Base-by-base conservation (phyloP, 768 basidiomycete species). In the Phaeolepiota aurea region DNA sequence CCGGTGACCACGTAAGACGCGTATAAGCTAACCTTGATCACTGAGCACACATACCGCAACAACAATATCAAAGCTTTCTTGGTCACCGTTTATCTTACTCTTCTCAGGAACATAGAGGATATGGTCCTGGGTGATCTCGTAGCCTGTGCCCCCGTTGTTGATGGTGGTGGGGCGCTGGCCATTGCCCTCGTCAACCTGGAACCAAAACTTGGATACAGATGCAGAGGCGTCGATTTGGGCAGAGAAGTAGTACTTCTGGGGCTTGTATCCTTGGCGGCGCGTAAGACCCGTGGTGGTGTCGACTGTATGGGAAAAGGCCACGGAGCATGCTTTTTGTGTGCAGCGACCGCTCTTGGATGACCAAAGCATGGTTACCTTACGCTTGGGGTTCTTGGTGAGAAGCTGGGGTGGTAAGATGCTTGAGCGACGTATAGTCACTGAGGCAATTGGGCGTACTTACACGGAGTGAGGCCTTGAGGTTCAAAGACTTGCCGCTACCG, bases 201-300 rank as follows among this genome's bases (percentile, higher is more conserved):
- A 74, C 69, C 69, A 72, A 51, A 72, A 72, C 22, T 64, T 66
- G 21, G 68, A 61, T 39, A 74, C 60, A n/a, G 70, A 71, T 5
- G 52, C 53, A 3, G 58, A 43, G 4, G 62, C 45, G 48, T 65
- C 51, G 42, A 72, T 58, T 2, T 64, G 64, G 3, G 66, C 66
- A n/a, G 66, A 50, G 44, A 69, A 71, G 40, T 65, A 54, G 53
- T 70, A 74, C 47, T 64, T 61, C 25, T 62, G 54, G 37, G 68
- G 65, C 42, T 44, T 59, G 37, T 55, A 57, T 3, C 64, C 65
- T 38, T 63, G 53, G 7, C 47, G 50, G 20, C 54, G 44, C 11
- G 67, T 57, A 12, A 69, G 50, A 11, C 66, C 63, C 20, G 68
- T 66, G 40, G 64, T 42, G 37, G 59, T 57, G 10, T 61, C 33